Conservation (phyloP, 768 basidiomycete genomes). For the button mushroom (Agaricus bisporus) region DNA sequence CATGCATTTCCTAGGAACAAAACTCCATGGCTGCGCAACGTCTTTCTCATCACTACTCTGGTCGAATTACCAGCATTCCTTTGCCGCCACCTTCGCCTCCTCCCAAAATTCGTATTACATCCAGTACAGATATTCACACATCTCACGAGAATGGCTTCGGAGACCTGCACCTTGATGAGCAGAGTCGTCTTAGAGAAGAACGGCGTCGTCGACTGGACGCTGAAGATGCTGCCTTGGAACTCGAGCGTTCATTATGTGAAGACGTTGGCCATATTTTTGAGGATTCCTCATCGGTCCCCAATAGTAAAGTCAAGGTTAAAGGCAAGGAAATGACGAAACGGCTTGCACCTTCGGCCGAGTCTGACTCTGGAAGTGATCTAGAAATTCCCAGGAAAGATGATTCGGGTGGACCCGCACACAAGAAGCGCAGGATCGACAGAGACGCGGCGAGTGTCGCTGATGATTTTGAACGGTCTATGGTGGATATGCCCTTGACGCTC, state of each 20-base stretch:
- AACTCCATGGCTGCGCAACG: constrained; percentile 56
- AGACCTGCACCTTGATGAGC: constrained; percentile 15
- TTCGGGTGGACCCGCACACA: constrained; percentile 40
- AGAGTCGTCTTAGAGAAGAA: constrained; percentile 18
- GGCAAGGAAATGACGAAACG: constrained; percentile 46
- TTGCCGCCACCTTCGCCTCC: constrained; percentile 27
- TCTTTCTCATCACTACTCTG: constrained; percentile 54
- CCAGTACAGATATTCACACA: constrained; percentile 1
- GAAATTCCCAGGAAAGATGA: constrained; percentile 37
- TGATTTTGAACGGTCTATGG: constrained; percentile 40
- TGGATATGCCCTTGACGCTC: constrained; percentile 21
- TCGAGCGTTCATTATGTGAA: constrained; percentile 51
- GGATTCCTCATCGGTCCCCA: constrained; percentile 1
- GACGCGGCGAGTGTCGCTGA: constrained; percentile 31
- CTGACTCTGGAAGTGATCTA: constrained; percentile 54
- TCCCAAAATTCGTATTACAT: constrained; percentile 9
- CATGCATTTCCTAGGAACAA: constrained; percentile 47
- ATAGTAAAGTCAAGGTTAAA: constrained; percentile 31
- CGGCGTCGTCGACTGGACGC: constrained; percentile 23
- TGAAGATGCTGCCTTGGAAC: constrained; percentile 52
- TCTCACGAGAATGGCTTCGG: constrained; percentile 24
- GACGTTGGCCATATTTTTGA: constrained; percentile 15
- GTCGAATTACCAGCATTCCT: constrained; percentile 41
- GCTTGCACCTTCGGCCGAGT: constrained; percentile 38
- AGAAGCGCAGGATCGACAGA: constrained; percentile 58